phyloP scores from a whole-genome alignment of 2,329 filamentous ascomycete genomes.

The Calonectria ilicicola region DNA sequence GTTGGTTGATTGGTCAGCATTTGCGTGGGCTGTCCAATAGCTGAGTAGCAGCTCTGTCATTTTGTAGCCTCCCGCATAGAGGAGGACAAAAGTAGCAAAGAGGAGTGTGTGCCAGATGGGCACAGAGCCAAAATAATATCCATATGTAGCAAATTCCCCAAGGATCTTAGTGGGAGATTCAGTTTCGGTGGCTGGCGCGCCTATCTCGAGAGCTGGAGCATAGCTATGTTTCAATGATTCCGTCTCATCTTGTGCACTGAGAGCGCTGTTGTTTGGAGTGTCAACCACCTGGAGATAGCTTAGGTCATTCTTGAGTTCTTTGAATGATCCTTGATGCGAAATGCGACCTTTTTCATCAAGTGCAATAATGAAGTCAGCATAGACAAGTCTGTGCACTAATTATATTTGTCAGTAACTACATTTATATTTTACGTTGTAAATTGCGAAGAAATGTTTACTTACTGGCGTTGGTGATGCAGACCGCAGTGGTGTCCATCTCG shows the following conservation, averaged over 20 bases:
- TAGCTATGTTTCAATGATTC: background rate
- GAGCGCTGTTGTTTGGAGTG: background rate
- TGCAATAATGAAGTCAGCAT: conserved; percentile 14
- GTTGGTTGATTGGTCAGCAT: conserved; percentile 15
- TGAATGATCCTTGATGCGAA: conserved; percentile 24
- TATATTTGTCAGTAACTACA: too few relatives aligned
- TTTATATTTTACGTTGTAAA: too few relatives aligned
- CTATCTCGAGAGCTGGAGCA: background rate
- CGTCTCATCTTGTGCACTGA: background rate
- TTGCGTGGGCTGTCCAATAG: conserved; percentile 20
- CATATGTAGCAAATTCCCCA: background rate
- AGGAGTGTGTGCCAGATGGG: background rate
- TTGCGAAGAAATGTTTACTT: too few relatives aligned
- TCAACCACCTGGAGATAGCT: conserved; percentile 20
- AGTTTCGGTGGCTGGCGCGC: background rate
- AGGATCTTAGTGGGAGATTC: background rate
- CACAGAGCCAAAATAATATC: background rate
- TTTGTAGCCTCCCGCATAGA: conserved; percentile 24
- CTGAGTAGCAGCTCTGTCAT: conserved; percentile 30
- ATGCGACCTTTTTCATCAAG: conserved; percentile 18
- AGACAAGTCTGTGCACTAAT: background rate
- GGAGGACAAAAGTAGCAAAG: background rate
- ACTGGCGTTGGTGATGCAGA: background rate
- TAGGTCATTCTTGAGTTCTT: conserved; percentile 18
- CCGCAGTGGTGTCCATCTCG: background rate